Base-by-base conservation (phyloP, 257 asterid genomes). In the Striga asiatica region DNA sequence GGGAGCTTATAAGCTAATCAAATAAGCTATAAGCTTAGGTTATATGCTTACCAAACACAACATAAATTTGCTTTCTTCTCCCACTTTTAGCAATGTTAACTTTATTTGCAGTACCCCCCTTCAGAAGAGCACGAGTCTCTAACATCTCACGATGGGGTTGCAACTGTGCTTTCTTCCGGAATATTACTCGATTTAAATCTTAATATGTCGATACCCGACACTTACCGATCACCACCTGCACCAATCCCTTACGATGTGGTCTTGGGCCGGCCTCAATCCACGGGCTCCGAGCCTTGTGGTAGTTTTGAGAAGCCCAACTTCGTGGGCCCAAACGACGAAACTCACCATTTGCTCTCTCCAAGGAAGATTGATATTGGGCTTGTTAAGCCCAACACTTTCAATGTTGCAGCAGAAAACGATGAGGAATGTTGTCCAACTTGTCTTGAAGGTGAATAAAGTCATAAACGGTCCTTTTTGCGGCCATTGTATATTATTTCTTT, bases 401-500 rank as follows among this genome's bases (percentile, higher is more conserved):
- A 63, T 39, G 31, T 53, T 49, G 48, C 73, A n/a, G 13, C 45
- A 3, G 24, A 32, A 25, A 82, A 76, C 13, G 94, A 82, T 38
- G 77, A 64, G 60, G 93, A 85, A 60, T 62, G 54, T 73, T 85
- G 95, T 66, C 88, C 95, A 38, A 82, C 93, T 39, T 85, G 95
- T 58, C 95, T 85, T 35, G 95, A 85, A 78, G 95, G 95, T 85
- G 31, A 62, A 49, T 13, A 13, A 5, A 10, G 17, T 20, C 17
- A 41, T 41, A 41, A 41, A 41, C 18, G 2, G 18, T 41, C 22
- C 2, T 41, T 41, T 41, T 13, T 8, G 8, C 7, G 9, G 43
- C 43, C 11, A 7, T 2, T 14, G 7, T 16, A n/a, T 41, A 41
- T 13, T 14, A 4, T n/a, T 16, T 41, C 2, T 1, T 41, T 3